phyloP scores from a whole-genome alignment of 1,284 basidiomycete genomes.

The Ustilago bromivora region DNA sequence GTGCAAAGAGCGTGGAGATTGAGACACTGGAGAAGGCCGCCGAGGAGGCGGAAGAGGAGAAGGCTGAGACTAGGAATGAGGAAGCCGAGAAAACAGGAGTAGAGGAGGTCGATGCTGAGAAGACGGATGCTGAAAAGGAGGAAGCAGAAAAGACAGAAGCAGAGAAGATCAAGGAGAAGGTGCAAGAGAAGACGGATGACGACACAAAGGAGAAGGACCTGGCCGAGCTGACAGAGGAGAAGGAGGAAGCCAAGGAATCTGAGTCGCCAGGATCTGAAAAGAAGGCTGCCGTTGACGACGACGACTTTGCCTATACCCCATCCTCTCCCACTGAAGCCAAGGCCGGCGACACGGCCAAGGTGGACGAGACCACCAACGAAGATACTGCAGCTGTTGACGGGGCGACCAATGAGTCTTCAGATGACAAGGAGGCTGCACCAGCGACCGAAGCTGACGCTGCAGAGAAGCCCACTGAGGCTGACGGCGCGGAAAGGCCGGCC shows the following conservation, averaged over 20 bases:
- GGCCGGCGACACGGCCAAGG: slow-evolving; percentile 9
- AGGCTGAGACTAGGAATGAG: background rate
- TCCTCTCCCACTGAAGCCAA: slow-evolving; percentile 31
- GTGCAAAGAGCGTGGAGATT: slow-evolving; percentile 30
- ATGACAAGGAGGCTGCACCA: background rate
- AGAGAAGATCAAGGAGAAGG: slow-evolving; percentile 40
- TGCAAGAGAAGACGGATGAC: slow-evolving; percentile 20
- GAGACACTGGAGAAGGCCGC: slow-evolving; percentile 39
- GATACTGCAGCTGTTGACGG: background rate
- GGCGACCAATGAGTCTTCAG: background rate
- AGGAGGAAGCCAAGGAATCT: slow-evolving; percentile 2
- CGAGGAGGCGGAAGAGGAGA: slow-evolving; percentile 22
- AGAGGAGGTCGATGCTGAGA: background rate
- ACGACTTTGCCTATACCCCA: slow-evolving; percentile 49
- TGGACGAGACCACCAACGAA: background rate
- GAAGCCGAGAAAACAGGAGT: background rate
- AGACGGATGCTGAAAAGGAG: background rate
- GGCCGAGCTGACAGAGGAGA: slow-evolving; percentile 4
- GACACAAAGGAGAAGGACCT: background rate
- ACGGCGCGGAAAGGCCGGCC: slow-evolving; percentile 2
- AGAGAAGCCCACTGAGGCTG: background rate
- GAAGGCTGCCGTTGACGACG: slow-evolving; percentile 26
- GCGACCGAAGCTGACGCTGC: background rate
- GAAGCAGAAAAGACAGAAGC: slow-evolving; percentile 35
- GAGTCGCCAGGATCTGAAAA: slow-evolving; percentile 16